Conservation (phyloP, 345 rosid genomes). For the Brassica nigra region DNA sequence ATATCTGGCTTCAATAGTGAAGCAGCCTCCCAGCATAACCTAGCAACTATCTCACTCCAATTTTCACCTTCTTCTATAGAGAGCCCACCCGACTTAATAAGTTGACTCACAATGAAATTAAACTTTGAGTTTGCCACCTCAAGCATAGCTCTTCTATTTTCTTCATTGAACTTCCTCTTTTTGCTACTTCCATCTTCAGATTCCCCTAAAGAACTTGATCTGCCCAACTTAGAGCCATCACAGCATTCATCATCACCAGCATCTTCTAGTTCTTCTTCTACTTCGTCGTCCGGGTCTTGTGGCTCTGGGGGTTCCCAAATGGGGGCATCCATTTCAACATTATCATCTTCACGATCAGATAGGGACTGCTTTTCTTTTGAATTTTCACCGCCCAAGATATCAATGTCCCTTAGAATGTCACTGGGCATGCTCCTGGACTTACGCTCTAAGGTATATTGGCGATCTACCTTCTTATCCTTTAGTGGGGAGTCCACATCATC, state of each 20-base stretch:
- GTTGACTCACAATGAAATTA: constrained; percentile 60
- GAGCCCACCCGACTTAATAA: constrained; percentile 60
- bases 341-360: constrained; percentile 39
- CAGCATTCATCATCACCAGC: constrained; percentile 66
- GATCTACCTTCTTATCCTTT: constrained; percentile 40
- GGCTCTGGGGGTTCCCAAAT: constrained; percentile 94
- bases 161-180: constrained; percentile 56
- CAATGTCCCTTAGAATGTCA: constrained; percentile 47
- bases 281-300: constrained; percentile 62
- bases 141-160: constrained; percentile 56
- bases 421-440: constrained; percentile 40
- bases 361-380: constrained; percentile 37
- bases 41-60: constrained; percentile 76
- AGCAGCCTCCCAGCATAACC: constrained; percentile 91
- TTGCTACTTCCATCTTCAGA: constrained; percentile 45
- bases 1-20: constrained; percentile 65
- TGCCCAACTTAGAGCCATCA: constrained; percentile 66
- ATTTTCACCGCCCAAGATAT: constrained; percentile 49
- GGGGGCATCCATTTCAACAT: constrained; percentile 42
- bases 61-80: constrained; percentile 47
- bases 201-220: constrained; percentile 58
- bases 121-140: constrained; percentile 72
- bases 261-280: constrained; percentile 57
- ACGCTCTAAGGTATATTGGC: constrained; percentile 38
- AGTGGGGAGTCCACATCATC: constrained; percentile 39